phyloP scores from a whole-genome alignment of 2,329 filamentous ascomycete species.

The Aciculosporium take region DNA sequence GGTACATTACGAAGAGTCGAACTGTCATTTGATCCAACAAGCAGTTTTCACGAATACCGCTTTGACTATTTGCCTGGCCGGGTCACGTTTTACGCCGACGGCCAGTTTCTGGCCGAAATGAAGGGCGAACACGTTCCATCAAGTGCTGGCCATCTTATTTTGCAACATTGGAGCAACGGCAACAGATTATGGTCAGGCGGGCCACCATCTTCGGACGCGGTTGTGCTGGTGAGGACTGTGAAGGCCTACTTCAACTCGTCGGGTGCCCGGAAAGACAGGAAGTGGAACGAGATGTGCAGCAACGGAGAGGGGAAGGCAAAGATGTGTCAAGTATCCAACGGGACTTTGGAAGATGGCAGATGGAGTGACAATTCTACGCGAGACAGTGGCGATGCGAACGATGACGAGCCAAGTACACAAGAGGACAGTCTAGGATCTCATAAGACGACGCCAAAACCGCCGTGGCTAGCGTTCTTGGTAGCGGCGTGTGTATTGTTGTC shows the following conservation, averaged over 20 bases:
- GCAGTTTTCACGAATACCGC: slow-evolving; percentile 61
- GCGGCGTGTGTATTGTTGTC: not conserved
- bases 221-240: slow-evolving; percentile 52
- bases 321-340: slow-evolving; percentile 14
- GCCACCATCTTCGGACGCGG: slow-evolving; percentile 48
- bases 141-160: slow-evolving; percentile 48
- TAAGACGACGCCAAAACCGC: not conserved
- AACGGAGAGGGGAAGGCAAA: slow-evolving; percentile 2
- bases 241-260: slow-evolving; percentile 73
- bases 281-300: slow-evolving; percentile 5
- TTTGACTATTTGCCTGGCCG: slow-evolving; percentile 54
- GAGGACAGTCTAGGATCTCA: not conserved
- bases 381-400: not conserved
- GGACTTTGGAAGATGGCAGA: slow-evolving; percentile 11
- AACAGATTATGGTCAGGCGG: slow-evolving; percentile 57
- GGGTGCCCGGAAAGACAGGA: slow-evolving; percentile 9
- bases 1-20: slow-evolving; percentile 41
- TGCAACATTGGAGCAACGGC: slow-evolving; percentile 71
- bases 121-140: slow-evolving; percentile 41
- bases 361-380: slow-evolving; percentile 11
- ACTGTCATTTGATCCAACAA: slow-evolving; percentile 52
- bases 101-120: slow-evolving; percentile 40
- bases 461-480: not conserved
- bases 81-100: slow-evolving; percentile 59
- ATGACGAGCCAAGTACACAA: not conserved